Evolutionary conservation across 345 rosid genomes (phyloP).

Genomic region (Bretschneidera sinensis): DNA sequence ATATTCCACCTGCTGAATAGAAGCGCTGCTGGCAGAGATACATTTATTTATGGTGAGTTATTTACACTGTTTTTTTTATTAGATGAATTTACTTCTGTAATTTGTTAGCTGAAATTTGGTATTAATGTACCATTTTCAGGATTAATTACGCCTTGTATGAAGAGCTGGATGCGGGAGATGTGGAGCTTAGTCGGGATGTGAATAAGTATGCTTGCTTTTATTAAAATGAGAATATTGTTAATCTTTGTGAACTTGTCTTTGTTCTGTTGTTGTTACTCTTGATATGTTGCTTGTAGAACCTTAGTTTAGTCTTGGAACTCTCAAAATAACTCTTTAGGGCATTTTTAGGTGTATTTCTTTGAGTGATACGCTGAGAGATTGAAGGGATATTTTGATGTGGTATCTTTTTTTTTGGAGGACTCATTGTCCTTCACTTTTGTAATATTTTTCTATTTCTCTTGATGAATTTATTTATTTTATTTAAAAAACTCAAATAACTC

Average conservation of each 20-base stretch:
- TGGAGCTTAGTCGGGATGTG: constrained; percentile 65
- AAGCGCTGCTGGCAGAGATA: constrained; percentile 93
- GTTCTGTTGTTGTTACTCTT: no score
- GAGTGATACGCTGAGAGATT: no score
- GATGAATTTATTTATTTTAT: no score
- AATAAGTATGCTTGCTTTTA: constrained; percentile 45
- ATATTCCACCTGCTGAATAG: constrained; percentile 81
- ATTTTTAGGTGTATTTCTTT: no score
- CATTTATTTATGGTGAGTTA: constrained; percentile 72
- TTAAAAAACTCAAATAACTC: no score
- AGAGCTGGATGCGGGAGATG: constrained; percentile 78
- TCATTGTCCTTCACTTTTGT: no score
- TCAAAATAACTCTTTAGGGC: no score
- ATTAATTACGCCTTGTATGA: constrained; percentile 84
- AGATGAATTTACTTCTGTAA: not conserved
- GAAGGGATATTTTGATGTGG: no score
- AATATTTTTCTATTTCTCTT: no score
- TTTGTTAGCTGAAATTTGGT: not conserved
- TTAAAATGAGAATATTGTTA: constrained; percentile 1
- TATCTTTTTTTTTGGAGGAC: no score
- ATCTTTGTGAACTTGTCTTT: not conserved
- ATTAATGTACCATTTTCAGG: constrained; percentile 30
- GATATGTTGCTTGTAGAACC: no score
- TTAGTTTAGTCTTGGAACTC: no score
- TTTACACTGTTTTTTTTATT: not conserved